Conservation (phyloP, 768 basidiomycete species). For the Lepiota subincarnata region DNA sequence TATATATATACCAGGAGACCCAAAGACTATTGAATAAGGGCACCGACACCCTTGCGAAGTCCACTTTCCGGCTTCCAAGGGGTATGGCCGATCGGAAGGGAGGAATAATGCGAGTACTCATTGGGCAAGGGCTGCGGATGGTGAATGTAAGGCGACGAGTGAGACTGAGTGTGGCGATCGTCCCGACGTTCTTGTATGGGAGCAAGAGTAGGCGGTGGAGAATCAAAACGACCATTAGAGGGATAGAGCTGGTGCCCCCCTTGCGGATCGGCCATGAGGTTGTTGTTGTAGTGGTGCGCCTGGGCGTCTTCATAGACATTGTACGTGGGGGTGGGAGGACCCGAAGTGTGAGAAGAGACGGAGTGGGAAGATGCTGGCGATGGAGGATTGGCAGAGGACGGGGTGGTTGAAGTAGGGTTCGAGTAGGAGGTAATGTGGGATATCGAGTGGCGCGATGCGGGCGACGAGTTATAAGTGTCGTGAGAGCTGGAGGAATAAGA, state of each 20-base stretch:
- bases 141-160: constrained; percentile 36
- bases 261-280: constrained; percentile 23
- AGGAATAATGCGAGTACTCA: constrained; percentile 39
- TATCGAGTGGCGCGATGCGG: constrained; percentile 54
- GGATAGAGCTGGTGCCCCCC: constrained; percentile 15
- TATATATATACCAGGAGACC: constrained; percentile 4
- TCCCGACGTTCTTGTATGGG: constrained; percentile 48
- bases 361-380: constrained; percentile 53
- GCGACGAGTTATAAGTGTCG: constrained; percentile 25
- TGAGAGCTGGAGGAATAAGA: constrained; percentile 28
- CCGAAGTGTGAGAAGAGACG: constrained; percentile 39
- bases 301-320: constrained; percentile 43
- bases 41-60: constrained; percentile 38
- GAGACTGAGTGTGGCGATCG: constrained; percentile 25
- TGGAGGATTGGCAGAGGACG: constrained; percentile 34
- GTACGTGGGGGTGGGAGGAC: constrained; percentile 42
- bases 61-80: constrained; percentile 45
- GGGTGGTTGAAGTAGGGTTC: constrained; percentile 25
- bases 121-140: constrained; percentile 34
- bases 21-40: constrained; percentile 29
- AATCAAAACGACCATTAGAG: constrained; percentile 35
- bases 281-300: constrained; percentile 26
- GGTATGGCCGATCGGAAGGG: constrained; percentile 33
- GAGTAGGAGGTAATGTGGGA: constrained; percentile 50
- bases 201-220: constrained; percentile 52